A percentile compares a stretch with the other conserved stretches of the same genome.
These are phyloP conservation scores for Plantago major DNA, from an alignment of 257 asterid species.

Conservation along the genomic window DNA sequence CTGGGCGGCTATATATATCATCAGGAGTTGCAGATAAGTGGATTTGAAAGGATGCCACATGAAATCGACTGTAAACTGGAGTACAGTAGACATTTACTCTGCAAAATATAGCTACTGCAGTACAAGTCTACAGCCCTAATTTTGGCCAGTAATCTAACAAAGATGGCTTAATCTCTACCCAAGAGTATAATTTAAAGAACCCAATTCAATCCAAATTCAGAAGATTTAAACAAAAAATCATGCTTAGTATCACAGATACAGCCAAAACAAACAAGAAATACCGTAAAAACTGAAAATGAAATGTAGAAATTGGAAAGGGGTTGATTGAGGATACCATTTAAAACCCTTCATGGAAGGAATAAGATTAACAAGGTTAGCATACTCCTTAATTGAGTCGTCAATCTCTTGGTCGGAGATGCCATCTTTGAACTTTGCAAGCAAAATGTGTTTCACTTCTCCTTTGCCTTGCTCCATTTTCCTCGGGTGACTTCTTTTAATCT, in stretches of 20 bases:
- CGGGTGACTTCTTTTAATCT: background rate
- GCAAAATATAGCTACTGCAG: no score
- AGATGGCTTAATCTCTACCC: no score
- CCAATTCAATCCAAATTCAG: background rate
- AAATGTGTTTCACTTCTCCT: slow-evolving; percentile 70
- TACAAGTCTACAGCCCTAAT: no score
- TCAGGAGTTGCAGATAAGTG: no score
- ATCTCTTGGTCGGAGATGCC: slow-evolving; percentile 48
- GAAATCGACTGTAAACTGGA: no score
- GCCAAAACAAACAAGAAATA: background rate
- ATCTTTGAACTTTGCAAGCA: slow-evolving; percentile 75
- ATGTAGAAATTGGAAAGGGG: background rate
- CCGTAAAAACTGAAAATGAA: background rate
- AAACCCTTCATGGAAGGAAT: slow-evolving; percentile 71
- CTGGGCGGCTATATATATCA: no score
- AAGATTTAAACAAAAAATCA: background rate
- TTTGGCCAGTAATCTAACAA: no score
- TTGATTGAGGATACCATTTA: slow-evolving; percentile 33
- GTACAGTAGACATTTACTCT: no score
- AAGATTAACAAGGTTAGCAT: slow-evolving; percentile 74
- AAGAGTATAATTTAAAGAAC: background rate
- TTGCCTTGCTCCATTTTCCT: slow-evolving; percentile 31
- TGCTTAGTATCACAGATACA: background rate
- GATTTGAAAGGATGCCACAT: no score
- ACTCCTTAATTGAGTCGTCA: slow-evolving; percentile 45